Conservation (phyloP, 495 filamentous ascomycete species). For the Trichodelitschia bisporula region DNA sequence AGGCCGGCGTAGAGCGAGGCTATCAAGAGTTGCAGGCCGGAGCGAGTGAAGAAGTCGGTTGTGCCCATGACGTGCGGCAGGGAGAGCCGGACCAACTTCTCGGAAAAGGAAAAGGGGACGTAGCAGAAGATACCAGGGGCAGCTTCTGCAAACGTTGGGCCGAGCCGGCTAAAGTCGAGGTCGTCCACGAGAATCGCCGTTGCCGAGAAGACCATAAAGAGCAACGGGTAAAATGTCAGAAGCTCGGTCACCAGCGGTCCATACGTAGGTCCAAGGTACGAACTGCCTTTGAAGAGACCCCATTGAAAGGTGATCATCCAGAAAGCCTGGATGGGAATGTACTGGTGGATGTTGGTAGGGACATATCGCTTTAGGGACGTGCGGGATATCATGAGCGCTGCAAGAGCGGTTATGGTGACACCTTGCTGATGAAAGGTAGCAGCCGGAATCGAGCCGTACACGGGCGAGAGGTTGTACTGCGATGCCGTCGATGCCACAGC, state of each 20-base stretch:
- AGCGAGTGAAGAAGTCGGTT: conserved; percentile 36
- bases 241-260: conserved; percentile 57
- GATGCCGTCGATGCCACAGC: conserved; percentile 54
- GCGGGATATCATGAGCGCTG: conserved; percentile 33
- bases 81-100: conserved; percentile 27
- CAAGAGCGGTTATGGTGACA: conserved; percentile 32
- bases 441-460: conserved; percentile 61
- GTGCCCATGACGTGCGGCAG: conserved; percentile 32
- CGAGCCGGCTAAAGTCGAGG: conserved; percentile 27
- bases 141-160: conserved; percentile 29
- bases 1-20: conserved; percentile 34
- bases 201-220: conserved; percentile 39
- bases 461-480: conserved; percentile 48
- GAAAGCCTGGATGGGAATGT: conserved; percentile 39
- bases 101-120: conserved; percentile 28
- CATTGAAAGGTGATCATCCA: conserved; percentile 52
- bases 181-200: conserved; percentile 36
- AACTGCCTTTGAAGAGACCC: conserved; percentile 37
- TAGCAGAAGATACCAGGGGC: conserved; percentile 36
- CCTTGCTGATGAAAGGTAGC: conserved; percentile 44
- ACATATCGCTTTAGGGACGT: conserved; percentile 25
- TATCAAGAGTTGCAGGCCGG: conserved; percentile 44
- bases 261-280: conserved; percentile 31
- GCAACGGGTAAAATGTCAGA: conserved; percentile 44
- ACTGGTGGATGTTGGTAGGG: conserved; percentile 20